Evolutionary conservation across 345 rosid genomes (phyloP).

Genomic region (Noccaea caerulescens): DNA sequence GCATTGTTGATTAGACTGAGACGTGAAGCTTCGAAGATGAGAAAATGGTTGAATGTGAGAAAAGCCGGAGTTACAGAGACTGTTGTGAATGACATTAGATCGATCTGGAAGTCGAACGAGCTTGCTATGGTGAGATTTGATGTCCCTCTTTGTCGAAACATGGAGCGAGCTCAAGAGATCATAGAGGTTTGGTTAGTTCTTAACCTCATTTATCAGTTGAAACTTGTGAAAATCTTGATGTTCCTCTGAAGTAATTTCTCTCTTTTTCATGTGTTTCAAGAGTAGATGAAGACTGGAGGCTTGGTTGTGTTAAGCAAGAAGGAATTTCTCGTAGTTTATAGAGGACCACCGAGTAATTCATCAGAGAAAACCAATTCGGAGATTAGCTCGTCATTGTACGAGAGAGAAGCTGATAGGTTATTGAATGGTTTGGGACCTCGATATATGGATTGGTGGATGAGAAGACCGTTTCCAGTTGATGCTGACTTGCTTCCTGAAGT

Average conservation of each 20-base stretch:
- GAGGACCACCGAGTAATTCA: constrained; percentile 47
- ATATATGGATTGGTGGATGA: constrained; percentile 92
- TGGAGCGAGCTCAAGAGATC: constrained; percentile 87
- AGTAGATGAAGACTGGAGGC: constrained; percentile 85
- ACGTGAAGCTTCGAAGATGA: constrained; percentile 60
- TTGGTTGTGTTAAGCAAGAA: constrained; percentile 78
- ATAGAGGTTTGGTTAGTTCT: constrained; percentile 59
- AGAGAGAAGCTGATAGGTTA: constrained; percentile 85
- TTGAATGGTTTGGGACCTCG: constrained; percentile 87
- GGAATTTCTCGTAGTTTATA: constrained; percentile 59
- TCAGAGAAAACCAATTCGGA: constrained; percentile 28
- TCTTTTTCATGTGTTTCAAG: constrained; percentile 26
- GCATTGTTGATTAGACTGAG: constrained; percentile 63
- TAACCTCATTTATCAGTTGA: background rate
- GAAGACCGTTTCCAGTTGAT: constrained; percentile 85
- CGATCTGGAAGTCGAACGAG: constrained; percentile 60
- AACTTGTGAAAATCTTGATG: background rate
- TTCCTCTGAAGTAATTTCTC: constrained; percentile 11
- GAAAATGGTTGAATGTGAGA: constrained; percentile 83
- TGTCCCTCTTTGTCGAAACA: constrained; percentile 72
- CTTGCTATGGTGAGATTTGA: constrained; percentile 78
- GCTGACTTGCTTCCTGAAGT: constrained; percentile 78
- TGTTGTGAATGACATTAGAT: constrained; percentile 63
- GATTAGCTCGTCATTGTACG: constrained; percentile 61
- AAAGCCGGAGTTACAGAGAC: constrained; percentile 80